A percentile compares a stretch with the other conserved stretches of the same genome.
These are phyloP conservation scores for Cystoderma amianthinum DNA, from an alignment of 768 basidiomycete species.

Conservation along the genomic window DNA sequence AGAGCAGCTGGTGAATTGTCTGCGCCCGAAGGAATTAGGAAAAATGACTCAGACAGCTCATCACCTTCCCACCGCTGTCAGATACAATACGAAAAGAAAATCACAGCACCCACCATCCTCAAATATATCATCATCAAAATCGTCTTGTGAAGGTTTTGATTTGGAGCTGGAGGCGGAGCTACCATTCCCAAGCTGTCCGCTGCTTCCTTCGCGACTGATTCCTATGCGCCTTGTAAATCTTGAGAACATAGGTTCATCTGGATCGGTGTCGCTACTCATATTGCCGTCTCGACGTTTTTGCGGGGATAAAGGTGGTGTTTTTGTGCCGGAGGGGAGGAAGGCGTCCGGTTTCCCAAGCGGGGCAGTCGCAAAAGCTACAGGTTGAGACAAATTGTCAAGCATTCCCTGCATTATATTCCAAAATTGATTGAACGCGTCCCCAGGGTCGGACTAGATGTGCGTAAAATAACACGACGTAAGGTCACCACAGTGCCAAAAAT, in stretches of 20 bases:
- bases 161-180: background rate
- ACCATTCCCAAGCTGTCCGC: background rate
- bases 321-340: conserved; percentile 9
- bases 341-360: conserved; percentile 50
- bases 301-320: conserved; percentile 14
- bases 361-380: conserved; percentile 77
- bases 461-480: conserved; percentile 4
- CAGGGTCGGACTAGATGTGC: conserved; percentile 58
- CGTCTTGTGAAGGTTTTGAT: conserved; percentile 21
- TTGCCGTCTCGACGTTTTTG: conserved; percentile 31
- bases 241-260: conserved; percentile 56
- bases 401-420: conserved; percentile 87
- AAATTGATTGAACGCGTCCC: conserved; percentile 84
- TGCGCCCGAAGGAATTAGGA: conserved; percentile 57
- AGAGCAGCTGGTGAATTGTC: conserved; percentile 37
- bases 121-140: conserved; percentile 53
- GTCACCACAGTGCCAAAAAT: conserved; percentile 2
- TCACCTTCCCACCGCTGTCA: too few species aligned
- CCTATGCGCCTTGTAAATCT: conserved; percentile 48
- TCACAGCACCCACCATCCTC: conserved; percentile 65
- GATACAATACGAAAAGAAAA: too few species aligned
- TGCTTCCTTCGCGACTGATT: conserved; percentile 26
- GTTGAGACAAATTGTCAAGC: conserved; percentile 81
- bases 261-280: conserved; percentile 60
- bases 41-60: conserved; percentile 78